A percentile compares a stretch with the other conserved stretches of the same genome.
phyloP scores from a whole-genome alignment of 73 alveolate genomes.

The Urostyla sp. region DNA sequence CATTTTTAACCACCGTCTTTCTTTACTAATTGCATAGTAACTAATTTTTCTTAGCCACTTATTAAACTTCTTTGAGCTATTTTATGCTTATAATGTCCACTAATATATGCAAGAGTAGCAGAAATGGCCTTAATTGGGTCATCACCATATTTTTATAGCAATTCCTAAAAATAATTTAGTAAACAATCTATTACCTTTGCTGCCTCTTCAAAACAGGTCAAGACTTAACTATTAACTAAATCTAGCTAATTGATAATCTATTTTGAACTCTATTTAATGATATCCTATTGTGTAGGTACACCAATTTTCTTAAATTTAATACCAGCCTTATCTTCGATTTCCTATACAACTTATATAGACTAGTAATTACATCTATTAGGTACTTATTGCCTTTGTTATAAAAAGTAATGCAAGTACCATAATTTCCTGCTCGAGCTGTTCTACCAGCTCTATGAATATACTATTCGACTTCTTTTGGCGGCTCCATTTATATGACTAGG shows the following conservation, averaged over 20 bases:
- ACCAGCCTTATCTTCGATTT: slow-evolving; percentile 68
- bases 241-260: slow-evolving; percentile 76
- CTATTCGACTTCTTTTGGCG: slow-evolving; percentile 87
- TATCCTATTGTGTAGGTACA: slow-evolving; percentile 69
- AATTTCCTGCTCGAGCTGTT: slow-evolving; percentile 95
- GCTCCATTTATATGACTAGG: slow-evolving; percentile 84
- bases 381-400: slow-evolving; percentile 88
- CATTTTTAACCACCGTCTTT: neutral
- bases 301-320: slow-evolving; percentile 63
- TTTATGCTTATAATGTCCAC: slow-evolving; percentile 64
- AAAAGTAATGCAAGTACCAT: slow-evolving; percentile 93
- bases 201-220: slow-evolving; percentile 81
- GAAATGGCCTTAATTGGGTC: slow-evolving; percentile 76
- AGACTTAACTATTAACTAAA: slow-evolving; percentile 82
- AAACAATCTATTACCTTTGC: slow-evolving; percentile 59
- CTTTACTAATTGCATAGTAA: slow-evolving; percentile 29
- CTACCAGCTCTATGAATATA: slow-evolving; percentile 91
- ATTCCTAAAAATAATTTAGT: neutral
- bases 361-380: slow-evolving; percentile 61
- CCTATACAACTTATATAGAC: slow-evolving; percentile 18
- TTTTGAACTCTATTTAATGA: slow-evolving; percentile 69
- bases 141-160: slow-evolving; percentile 70
- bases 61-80: slow-evolving; percentile 7
- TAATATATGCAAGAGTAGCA: slow-evolving; percentile 72
- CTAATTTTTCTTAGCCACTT: slow-evolving; percentile 58